Evolutionary conservation across 2,329 filamentous ascomycete genomes (phyloP).

Genomic region (Leptographium flavum): DNA sequence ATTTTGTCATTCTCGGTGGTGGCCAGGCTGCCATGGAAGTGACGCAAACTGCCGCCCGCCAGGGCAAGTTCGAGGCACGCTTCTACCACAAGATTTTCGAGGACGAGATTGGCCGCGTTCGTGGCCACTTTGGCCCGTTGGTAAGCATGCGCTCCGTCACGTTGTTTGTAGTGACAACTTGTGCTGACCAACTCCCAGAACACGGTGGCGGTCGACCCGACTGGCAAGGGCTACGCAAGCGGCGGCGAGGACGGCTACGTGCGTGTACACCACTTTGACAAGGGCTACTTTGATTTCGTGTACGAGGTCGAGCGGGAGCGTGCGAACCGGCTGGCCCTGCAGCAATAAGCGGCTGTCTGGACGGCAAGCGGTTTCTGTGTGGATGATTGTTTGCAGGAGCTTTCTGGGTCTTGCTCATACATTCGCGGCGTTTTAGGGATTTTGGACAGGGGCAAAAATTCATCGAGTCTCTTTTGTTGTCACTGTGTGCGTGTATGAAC

Average conservation of each 20-base stretch:
- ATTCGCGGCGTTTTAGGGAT: constrained; percentile 2
- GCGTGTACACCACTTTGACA: constrained; percentile 95
- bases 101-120: constrained; percentile 93
- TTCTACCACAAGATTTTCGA: constrained; percentile 99
- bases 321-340: constrained; percentile 26
- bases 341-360: constrained; percentile 4
- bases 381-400: neutral
- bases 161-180: constrained; percentile 2
- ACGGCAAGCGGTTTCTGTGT: neutral
- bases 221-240: constrained; percentile 82
- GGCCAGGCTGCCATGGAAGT: constrained; percentile 98
- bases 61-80: constrained; percentile 97
- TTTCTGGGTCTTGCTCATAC: neutral
- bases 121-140: constrained; percentile 91
- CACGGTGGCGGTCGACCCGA: constrained; percentile 86
- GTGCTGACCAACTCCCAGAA: constrained; percentile 33
- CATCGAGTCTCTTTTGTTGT: neutral
- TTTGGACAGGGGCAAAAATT: constrained; percentile 1
- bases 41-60: constrained; percentile 80
- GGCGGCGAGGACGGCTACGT: constrained; percentile 98
- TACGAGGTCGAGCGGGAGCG: constrained; percentile 94
- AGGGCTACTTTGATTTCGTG: constrained; percentile 95
- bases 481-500: neutral
- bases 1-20: constrained; percentile 94
- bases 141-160: constrained; percentile 17